phyloP scores from a whole-genome alignment of 768 basidiomycete genomes.

The Suillus discolor region DNA sequence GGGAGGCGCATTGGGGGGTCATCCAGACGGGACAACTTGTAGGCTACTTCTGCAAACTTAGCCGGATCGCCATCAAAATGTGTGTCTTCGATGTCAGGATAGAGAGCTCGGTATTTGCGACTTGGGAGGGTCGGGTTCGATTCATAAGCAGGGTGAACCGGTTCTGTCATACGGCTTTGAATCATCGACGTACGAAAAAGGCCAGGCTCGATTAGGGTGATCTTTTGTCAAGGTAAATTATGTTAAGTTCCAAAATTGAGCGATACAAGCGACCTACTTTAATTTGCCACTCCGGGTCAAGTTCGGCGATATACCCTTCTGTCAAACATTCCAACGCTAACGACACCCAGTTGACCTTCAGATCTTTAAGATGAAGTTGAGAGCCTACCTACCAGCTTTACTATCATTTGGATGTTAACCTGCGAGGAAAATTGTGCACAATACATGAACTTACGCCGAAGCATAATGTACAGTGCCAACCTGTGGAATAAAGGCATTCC shows the following conservation, averaged over 20 bases:
- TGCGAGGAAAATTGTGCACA: background rate
- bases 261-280: slow-evolving; percentile 23
- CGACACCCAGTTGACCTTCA: background rate
- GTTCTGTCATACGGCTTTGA: slow-evolving; percentile 16
- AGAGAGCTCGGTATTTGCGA: slow-evolving; percentile 24
- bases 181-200: slow-evolving; percentile 25
- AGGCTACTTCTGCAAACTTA: slow-evolving; percentile 25
- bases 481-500: slow-evolving; percentile 25
- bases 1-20: slow-evolving; percentile 23
- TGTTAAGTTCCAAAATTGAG: background rate
- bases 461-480: slow-evolving; percentile 26
- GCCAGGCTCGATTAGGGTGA: slow-evolving; percentile 25
- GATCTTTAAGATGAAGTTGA: background rate
- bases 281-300: slow-evolving; percentile 40
- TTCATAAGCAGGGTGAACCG: slow-evolving; percentile 20
- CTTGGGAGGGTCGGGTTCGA: slow-evolving; percentile 26
- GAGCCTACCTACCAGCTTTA: slow-evolving; percentile 21
- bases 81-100: slow-evolving; percentile 18
- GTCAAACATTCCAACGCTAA: slow-evolving; percentile 36
- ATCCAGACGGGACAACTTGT: slow-evolving; percentile 18
- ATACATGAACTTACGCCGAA: slow-evolving; percentile 26
- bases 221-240: slow-evolving; percentile 14
- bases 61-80: slow-evolving; percentile 26
- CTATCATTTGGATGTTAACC: slow-evolving; percentile 15
- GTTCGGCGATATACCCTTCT: slow-evolving; percentile 31